Base-by-base conservation (phyloP, 768 basidiomycete genomes). In the Artomyces pyxidatus region DNA sequence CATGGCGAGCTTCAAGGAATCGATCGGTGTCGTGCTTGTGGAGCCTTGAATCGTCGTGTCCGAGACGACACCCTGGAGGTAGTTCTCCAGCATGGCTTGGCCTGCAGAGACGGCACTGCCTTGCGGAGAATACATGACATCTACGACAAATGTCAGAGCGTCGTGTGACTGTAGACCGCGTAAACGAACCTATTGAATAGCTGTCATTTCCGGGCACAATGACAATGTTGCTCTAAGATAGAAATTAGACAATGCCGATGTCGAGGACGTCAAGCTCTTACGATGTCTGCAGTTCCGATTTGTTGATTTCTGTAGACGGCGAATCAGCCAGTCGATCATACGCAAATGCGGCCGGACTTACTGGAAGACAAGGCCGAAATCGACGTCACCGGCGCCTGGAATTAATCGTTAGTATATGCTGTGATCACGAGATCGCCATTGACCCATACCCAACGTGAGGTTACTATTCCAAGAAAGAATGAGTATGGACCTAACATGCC, bases 231-330 rank as follows among this genome's bases (percentile, higher is more conserved):
- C 38, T 22, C 26, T 8, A 4, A 19, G 16, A 19, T 9, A 17
- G 4, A 44, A 14, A 4, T 12, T 17, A 4, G 19, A 41, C 40
- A 30, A 59, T 72, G 39, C n/a, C n/a, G n/a, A n/a, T n/a, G n/a
- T n/a, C n/a, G n/a, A n/a, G n/a, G n/a, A n/a, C n/a, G n/a, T n/a
- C n/a, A n/a, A n/a, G n/a, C n/a, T n/a, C n/a, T n/a, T 49, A 78
- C 77, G 47, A 85, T 67, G 55, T 77, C 71, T 39, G 80, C 83
- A 37, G 71, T 63, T 2, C 84, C 83, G 45, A 87, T 76, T 80
- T 68, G 41, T 63, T 68, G 56, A 75, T 80, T 49, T 42, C 49
- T 38, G 26, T 1, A 27, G 27, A 16, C 12, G 38, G 37, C 25
- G n/a, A 23, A 32, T 42, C 48, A 25, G 39, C n/a, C 28, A 29